Conservation (phyloP, 805 yeast genomes). For the Sugiyamaella qingdaonensis region DNA sequence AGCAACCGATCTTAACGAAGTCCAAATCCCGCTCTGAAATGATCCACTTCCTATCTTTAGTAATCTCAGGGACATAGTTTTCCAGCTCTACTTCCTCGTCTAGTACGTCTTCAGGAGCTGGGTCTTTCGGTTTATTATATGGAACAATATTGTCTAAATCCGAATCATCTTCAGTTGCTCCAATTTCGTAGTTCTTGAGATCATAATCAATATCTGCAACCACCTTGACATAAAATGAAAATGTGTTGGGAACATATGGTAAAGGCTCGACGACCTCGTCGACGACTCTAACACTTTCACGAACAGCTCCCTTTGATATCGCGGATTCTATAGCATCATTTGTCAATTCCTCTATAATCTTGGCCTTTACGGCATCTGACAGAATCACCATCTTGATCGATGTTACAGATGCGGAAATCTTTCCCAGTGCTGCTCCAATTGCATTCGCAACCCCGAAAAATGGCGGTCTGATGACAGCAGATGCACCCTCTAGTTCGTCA, state of each 20-base stretch:
- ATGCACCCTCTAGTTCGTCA: conserved; percentile 37
- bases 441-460: conserved; percentile 45
- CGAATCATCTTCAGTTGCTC: conserved; percentile 9
- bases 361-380: conserved; percentile 16
- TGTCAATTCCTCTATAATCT: conserved; percentile 19
- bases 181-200: background rate
- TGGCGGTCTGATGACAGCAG: conserved; percentile 40
- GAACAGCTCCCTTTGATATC: conserved; percentile 27
- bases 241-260: conserved; percentile 28
- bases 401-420: conserved; percentile 34
- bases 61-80: background rate
- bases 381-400: conserved; percentile 18
- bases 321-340: conserved; percentile 23
- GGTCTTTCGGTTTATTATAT: conserved; percentile 1
- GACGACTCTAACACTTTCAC: conserved; percentile 25
- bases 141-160: conserved; percentile 8
- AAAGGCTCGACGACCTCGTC: conserved; percentile 29
- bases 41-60: conserved; percentile 36
- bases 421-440: conserved; percentile 46
- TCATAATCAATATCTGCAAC: conserved; percentile 44
- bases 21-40: conserved; percentile 40
- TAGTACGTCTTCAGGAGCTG: background rate
- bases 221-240: conserved; percentile 19
- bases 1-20: conserved; percentile 40
- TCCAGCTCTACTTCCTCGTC: background rate